These are phyloP conservation scores for Diaporthe citrichinensis DNA, from an alignment of 2,329 filamentous ascomycete genomes.

Conservation along the genomic window DNA sequence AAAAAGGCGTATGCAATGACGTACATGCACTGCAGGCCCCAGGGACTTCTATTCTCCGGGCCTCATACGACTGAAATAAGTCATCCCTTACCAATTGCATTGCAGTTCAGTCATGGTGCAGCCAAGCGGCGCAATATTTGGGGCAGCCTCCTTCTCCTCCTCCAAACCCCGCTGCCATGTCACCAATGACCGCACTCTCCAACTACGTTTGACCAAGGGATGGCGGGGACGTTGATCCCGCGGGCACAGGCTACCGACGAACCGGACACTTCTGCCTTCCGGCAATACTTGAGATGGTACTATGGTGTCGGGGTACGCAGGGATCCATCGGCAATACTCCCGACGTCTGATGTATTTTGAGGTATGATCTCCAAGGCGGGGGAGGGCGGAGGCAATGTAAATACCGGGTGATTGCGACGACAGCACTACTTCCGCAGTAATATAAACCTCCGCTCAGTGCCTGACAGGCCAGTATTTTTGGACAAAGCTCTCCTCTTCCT, in stretches of 20 bases:
- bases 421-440: neutral
- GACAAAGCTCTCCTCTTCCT: neutral
- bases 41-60: constrained; percentile 9
- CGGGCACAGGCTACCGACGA: neutral
- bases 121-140: constrained; percentile 22
- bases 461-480: neutral
- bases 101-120: constrained; percentile 11
- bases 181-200: constrained; percentile 25
- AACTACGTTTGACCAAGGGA: neutral
- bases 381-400: constrained; percentile 1
- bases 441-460: neutral
- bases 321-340: constrained; percentile 18
- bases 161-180: constrained; percentile 26
- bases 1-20: neutral
- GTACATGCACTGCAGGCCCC: neutral
- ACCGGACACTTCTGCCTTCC: constrained; percentile 9
- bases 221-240: constrained; percentile 8
- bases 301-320: constrained; percentile 5
- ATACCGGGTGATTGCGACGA: neutral
- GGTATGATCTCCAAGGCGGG: constrained; percentile 9
- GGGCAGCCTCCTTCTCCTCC: constrained; percentile 32
- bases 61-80: neutral
- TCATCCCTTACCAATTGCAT: constrained; percentile 36
- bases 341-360: neutral
- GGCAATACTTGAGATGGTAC: constrained; percentile 9